A percentile compares a stretch with the other conserved stretches of the same genome.
These are phyloP conservation scores for Otatea glauca DNA, from an alignment of 176 grass and related monocot species.

Conservation along the genomic window DNA sequence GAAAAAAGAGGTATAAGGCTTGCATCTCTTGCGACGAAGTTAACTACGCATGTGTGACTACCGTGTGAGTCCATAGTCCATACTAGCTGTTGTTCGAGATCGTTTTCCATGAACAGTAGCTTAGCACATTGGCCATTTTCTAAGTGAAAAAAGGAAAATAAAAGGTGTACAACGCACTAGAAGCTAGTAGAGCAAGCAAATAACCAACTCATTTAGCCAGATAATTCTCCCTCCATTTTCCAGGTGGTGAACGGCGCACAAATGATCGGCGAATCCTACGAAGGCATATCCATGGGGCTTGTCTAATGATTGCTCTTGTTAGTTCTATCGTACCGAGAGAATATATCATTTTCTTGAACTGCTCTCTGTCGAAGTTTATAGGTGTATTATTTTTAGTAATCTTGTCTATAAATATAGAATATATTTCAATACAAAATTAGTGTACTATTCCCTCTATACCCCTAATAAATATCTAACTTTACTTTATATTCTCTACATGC, in stretches of 20 bases:
- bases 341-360: too few species aligned
- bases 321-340: too few species aligned
- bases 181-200: not conserved
- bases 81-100: not conserved
- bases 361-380: too few species aligned
- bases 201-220: not conserved
- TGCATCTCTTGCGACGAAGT: not conserved
- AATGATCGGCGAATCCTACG: not conserved
- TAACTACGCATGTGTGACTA: not conserved
- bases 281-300: too few species aligned
- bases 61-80: not conserved
- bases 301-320: too few species aligned
- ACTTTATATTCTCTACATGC: too few species aligned
- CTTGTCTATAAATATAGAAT: too few species aligned
- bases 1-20: too few species aligned
- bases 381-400: too few species aligned
- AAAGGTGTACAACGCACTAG: not conserved
- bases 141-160: not conserved
- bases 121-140: not conserved
- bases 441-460: too few species aligned
- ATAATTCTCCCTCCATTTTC: not conserved
- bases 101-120: not conserved
- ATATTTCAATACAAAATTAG: too few species aligned
- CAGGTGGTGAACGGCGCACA: not conserved
- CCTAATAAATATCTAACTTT: too few species aligned